phyloP scores from a whole-genome alignment of 768 basidiomycete genomes.

The Boletus rubescentipes region DNA sequence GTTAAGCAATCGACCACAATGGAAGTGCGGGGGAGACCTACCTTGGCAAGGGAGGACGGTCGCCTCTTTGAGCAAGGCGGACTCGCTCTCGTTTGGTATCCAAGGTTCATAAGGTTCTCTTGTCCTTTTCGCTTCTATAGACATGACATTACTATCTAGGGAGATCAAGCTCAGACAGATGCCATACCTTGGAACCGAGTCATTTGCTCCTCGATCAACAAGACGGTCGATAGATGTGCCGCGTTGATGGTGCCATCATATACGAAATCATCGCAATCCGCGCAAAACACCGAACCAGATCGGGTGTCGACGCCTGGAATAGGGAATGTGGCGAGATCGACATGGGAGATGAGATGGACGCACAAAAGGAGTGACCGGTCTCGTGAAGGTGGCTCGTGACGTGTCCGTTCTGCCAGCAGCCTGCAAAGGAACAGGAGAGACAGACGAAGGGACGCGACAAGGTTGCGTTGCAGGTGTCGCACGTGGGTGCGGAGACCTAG shows the following conservation, averaged over 20 bases:
- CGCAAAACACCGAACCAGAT: slow-evolving; percentile 75
- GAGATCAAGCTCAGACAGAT: background rate
- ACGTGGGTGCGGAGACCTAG: slow-evolving; percentile 59
- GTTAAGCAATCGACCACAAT: background rate
- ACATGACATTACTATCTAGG: background rate
- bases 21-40: slow-evolving; percentile 18
- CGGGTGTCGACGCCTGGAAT: slow-evolving; percentile 67
- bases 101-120: slow-evolving; percentile 53
- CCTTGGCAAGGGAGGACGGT: slow-evolving; percentile 72
- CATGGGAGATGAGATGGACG: slow-evolving; percentile 30
- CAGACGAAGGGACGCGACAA: slow-evolving; percentile 71
- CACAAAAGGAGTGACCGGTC: slow-evolving; percentile 64
- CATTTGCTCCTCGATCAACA: slow-evolving; percentile 59
- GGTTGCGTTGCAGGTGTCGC: slow-evolving; percentile 55
- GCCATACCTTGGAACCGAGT: slow-evolving; percentile 50
- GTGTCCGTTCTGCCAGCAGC: slow-evolving; percentile 69
- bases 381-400: slow-evolving; percentile 55
- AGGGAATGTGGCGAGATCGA: background rate
- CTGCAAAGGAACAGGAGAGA: slow-evolving; percentile 65
- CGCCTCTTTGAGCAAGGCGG: slow-evolving; percentile 47
- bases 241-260: slow-evolving; percentile 55
- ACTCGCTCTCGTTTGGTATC: slow-evolving; percentile 44
- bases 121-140: slow-evolving; percentile 37
- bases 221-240: slow-evolving; percentile 41
- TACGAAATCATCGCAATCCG: slow-evolving; percentile 72